Conservation (phyloP, 2,329 filamentous ascomycete species). For the Colletotrichum musae region DNA sequence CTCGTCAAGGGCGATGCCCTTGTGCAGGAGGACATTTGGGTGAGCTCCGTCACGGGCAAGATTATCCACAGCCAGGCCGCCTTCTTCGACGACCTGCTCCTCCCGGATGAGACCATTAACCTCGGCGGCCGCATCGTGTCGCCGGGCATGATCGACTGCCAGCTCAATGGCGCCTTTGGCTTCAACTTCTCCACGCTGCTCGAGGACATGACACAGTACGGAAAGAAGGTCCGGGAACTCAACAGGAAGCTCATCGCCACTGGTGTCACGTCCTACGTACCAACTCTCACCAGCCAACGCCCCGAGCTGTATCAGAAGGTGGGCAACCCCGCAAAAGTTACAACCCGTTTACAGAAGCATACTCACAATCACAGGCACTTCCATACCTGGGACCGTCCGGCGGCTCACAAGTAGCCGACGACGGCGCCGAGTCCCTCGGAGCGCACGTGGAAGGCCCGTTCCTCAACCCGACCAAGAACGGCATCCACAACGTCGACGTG, state of each 20-base stretch:
- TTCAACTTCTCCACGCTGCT: slow-evolving; percentile 91
- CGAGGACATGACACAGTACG: slow-evolving; percentile 78
- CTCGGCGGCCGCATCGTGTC: slow-evolving; percentile 86
- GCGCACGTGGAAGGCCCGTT: slow-evolving; percentile 95
- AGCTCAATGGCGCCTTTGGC: slow-evolving; percentile 92
- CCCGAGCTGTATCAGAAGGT: slow-evolving; percentile 87
- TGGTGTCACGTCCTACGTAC: slow-evolving; percentile 90
- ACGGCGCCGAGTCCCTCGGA: slow-evolving; percentile 89
- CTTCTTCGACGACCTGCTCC: slow-evolving; percentile 77
- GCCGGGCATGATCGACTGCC: slow-evolving; percentile 90
- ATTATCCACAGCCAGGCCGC: slow-evolving; percentile 79
- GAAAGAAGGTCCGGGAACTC: slow-evolving; percentile 78
- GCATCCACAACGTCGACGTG: slow-evolving; percentile 84
- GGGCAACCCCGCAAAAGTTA: slow-evolving; percentile 24
- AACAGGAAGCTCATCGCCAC: slow-evolving; percentile 81
- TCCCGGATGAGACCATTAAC: slow-evolving; percentile 83
- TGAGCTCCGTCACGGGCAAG: slow-evolving; percentile 85
- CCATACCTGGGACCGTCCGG: slow-evolving; percentile 84
- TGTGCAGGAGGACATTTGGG: slow-evolving; percentile 87
- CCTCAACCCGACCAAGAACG: slow-evolving; percentile 85
- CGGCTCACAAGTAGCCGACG: slow-evolving; percentile 67
- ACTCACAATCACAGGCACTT: slow-evolving; percentile 65
- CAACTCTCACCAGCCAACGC: slow-evolving; percentile 86
- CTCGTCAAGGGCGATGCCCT: slow-evolving; percentile 78
- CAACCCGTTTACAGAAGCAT: neutral